These are phyloP conservation scores for Diaporthe capsici DNA, from an alignment of 2,329 filamentous ascomycete genomes.

Conservation along the genomic window DNA sequence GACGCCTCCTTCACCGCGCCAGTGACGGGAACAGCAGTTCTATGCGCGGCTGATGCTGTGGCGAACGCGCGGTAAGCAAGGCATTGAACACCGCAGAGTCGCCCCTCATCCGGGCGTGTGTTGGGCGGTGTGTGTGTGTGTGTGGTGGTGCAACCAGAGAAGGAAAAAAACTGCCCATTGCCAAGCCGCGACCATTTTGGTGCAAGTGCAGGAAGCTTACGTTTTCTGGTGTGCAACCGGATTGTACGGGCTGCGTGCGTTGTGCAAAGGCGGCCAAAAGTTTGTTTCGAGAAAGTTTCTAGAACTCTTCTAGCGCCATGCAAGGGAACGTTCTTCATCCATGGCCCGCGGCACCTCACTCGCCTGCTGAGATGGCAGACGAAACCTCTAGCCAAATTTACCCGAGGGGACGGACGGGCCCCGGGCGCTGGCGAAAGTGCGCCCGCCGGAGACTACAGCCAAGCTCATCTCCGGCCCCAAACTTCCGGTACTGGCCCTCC, in stretches of 20 bases:
- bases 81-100: background rate
- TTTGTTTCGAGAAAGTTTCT: constrained; percentile 24
- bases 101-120: constrained; percentile 1
- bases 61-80: constrained; percentile 7
- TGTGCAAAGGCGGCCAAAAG: background rate
- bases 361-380: background rate
- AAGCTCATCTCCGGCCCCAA: constrained; percentile 17
- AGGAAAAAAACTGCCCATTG: background rate
- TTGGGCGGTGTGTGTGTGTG: constrained; percentile 6
- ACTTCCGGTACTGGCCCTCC: background rate
- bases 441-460: background rate
- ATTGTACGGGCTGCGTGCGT: background rate
- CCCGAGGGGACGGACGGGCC: background rate
- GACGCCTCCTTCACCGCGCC: constrained; percentile 23
- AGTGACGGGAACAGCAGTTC: constrained; percentile 13
- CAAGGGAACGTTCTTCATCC: constrained; percentile 3
- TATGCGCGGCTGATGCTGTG: constrained; percentile 24
- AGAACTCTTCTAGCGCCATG: constrained; percentile 29
- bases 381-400: constrained; percentile 12
- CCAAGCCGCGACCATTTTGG: constrained; percentile 1
- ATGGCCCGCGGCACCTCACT: constrained; percentile 5
- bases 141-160: background rate
- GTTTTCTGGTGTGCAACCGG: background rate
- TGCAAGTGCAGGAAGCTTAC: constrained; percentile 3
- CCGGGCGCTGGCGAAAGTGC: background rate